phyloP scores from a whole-genome alignment of 257 asterid genomes.

The Oldenlandia corymbosa region DNA sequence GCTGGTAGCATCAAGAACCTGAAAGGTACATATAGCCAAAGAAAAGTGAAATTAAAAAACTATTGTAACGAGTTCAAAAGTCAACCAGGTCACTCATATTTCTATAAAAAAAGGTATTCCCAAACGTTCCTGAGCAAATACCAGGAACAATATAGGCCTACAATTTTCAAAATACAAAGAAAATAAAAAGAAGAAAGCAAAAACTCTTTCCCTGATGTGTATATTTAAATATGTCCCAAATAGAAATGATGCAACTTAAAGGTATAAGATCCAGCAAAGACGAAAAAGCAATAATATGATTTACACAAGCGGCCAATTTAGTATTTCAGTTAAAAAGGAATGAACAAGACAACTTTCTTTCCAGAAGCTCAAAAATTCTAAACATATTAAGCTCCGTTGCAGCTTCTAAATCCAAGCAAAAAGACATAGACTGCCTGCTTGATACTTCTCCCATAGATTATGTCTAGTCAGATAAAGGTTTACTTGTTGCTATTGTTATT shows the following conservation, averaged over 20 bases:
- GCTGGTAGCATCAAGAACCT: constrained; percentile 99
- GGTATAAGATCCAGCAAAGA: neutral
- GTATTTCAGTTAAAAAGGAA: neutral
- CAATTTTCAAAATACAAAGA: neutral
- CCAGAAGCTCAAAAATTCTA: neutral
- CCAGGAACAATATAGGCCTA: neutral
- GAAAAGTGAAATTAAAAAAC: no score
- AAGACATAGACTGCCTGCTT: neutral
- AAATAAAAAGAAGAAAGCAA: neutral
- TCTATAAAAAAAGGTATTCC: no score
- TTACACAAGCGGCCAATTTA: neutral
- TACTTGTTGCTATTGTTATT: no score
- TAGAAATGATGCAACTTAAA: neutral
- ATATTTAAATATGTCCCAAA: neutral
- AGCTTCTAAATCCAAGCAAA: neutral
- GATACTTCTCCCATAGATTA: no score
- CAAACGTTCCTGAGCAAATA: neutral
- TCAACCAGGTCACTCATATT: neutral
- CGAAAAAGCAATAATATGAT: neutral
- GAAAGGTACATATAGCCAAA: constrained; percentile 18
- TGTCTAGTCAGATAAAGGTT: no score
- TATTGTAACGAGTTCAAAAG: neutral
- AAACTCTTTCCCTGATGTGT: neutral
- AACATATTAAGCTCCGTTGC: neutral
- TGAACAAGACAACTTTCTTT: neutral